phyloP scores from a whole-genome alignment of 495 filamentous ascomycete genomes.

The Aspergillus carlsbadensis region DNA sequence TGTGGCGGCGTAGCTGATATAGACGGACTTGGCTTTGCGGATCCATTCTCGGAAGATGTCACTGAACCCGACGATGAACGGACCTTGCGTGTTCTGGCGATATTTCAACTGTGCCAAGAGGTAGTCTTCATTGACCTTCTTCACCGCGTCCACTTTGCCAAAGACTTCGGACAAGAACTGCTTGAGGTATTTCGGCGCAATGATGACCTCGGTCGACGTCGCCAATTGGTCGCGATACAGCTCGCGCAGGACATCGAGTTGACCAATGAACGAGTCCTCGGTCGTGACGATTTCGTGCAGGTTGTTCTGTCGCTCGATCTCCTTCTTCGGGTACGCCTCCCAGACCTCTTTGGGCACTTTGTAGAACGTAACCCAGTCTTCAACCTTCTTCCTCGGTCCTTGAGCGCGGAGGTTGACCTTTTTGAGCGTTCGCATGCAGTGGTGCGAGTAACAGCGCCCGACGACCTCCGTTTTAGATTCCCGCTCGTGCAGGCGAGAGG shows the following conservation, averaged over 20 bases:
- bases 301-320: conserved; percentile 90
- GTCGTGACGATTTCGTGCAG: conserved; percentile 94
- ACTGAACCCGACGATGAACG: conserved; percentile 90
- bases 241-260: conserved; percentile 76
- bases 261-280: conserved; percentile 86
- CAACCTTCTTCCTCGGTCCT: conserved; percentile 62
- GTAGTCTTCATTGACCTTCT: conserved; percentile 89
- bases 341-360: conserved; percentile 74
- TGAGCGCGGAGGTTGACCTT: conserved; percentile 83
- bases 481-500: conserved; percentile 73
- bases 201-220: conserved; percentile 73
- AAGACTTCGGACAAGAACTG: conserved; percentile 86
- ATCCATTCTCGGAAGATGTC: conserved; percentile 99
- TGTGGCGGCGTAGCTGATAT: conserved; percentile 87
- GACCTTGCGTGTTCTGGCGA: conserved; percentile 93
- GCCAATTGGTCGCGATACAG: conserved; percentile 84
- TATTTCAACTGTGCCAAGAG: conserved; percentile 96
- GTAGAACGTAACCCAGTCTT: conserved; percentile 93
- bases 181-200: conserved; percentile 66
- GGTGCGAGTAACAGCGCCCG: conserved; percentile 88
- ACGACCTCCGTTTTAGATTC: conserved; percentile 57
- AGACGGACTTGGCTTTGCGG: conserved; percentile 82
- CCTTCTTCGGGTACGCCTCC: conserved; percentile 72
- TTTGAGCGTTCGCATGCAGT: conserved; percentile 91
- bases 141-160: conserved; percentile 84